These are phyloP conservation scores for Raphanus hybrid DNA, from an alignment of 441 rosid genomes.

Conservation along the genomic window DNA sequence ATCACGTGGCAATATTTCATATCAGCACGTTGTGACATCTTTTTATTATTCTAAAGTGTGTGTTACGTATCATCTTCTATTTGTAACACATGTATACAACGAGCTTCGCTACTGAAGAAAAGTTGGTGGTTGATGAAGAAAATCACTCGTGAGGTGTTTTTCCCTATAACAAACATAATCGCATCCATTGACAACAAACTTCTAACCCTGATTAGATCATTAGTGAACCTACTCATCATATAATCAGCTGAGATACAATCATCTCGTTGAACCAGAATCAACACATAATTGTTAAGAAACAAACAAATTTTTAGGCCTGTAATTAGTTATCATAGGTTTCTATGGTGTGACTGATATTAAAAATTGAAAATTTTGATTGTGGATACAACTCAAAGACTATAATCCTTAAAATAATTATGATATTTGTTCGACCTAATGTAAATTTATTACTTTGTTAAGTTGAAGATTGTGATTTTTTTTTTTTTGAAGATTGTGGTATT, in stretches of 20 bases:
- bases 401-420: background rate
- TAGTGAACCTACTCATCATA: background rate
- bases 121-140: background rate
- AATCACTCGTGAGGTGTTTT: background rate
- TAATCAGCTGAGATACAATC: background rate
- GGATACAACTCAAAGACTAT: background rate
- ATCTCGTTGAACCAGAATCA: background rate
- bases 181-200: background rate
- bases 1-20: too few relatives aligned
- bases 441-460: too few relatives aligned
- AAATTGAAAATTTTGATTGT: background rate
- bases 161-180: background rate
- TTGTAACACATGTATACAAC: too few relatives aligned
- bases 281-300: background rate
- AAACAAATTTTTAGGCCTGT: background rate
- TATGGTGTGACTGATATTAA: background rate
- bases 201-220: background rate
- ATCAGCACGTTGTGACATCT: too few relatives aligned
- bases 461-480: too few relatives aligned
- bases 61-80: too few relatives aligned
- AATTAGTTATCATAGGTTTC: background rate
- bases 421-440: too few relatives aligned
- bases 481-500: too few relatives aligned
- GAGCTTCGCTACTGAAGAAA: too few relatives aligned
- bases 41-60: too few relatives aligned